These are phyloP conservation scores for Oenanthe javanica DNA, from an alignment of 140 eudicot genomes.

Conservation along the genomic window DNA sequence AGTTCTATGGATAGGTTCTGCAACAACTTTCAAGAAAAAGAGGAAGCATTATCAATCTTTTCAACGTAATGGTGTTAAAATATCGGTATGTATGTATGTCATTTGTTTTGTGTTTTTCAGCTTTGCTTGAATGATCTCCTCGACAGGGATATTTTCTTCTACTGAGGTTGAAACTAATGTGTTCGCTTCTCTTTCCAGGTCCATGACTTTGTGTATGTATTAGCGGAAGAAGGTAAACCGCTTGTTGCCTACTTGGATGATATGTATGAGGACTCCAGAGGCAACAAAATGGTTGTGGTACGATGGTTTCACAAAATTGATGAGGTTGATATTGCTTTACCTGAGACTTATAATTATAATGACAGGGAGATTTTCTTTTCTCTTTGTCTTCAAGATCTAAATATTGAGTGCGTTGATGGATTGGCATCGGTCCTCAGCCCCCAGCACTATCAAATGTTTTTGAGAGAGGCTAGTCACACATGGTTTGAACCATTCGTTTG, in stretches of 20 bases:
- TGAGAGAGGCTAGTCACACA: slow-evolving; percentile 23
- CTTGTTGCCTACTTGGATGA: slow-evolving; percentile 86
- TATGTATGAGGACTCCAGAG: slow-evolving; percentile 70
- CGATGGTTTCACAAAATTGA: slow-evolving; percentile 99
- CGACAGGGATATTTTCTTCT: neutral
- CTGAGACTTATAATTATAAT: slow-evolving; percentile 31
- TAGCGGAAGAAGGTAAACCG: slow-evolving; percentile 69
- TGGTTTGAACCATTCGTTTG: slow-evolving; percentile 56
- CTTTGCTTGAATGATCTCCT: neutral
- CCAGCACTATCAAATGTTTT: slow-evolving; percentile 43
- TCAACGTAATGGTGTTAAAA: slow-evolving; percentile 47
- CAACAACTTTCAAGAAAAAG: slow-evolving; percentile 57
- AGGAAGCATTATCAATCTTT: slow-evolving; percentile 66
- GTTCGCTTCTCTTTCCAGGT: slow-evolving; percentile 30
- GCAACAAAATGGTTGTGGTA: slow-evolving; percentile 85
- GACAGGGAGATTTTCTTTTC: slow-evolving; percentile 84
- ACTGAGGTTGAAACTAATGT: neutral
- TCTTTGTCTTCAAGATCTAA: slow-evolving; percentile 90
- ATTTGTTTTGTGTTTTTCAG: neutral
- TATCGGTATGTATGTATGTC: slow-evolving; percentile 40
- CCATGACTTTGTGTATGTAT: slow-evolving; percentile 70
- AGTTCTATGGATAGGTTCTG: slow-evolving; percentile 59
- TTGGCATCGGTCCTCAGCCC: slow-evolving; percentile 70
- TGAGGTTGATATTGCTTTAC: slow-evolving; percentile 78
- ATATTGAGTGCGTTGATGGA: slow-evolving; percentile 87